These are phyloP conservation scores for Bromus sterilis DNA, from an alignment of 176 grass and related monocot species.

Conservation along the genomic window DNA sequence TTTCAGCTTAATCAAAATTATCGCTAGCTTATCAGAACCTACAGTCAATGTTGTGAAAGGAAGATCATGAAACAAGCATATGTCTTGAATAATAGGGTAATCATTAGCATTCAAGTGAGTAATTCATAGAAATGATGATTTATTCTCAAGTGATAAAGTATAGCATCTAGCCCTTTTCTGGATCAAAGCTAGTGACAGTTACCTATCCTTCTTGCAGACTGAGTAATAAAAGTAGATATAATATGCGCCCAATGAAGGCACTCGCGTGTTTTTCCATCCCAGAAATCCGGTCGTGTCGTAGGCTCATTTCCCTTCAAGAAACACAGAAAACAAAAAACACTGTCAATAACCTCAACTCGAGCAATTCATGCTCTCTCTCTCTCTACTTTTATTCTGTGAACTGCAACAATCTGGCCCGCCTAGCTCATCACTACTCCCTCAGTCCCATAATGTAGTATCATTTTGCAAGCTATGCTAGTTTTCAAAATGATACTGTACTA, in stretches of 20 bases:
- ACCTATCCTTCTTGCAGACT: constrained; percentile 30
- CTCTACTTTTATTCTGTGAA: too few species aligned
- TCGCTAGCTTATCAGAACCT: neutral
- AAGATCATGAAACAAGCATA: neutral
- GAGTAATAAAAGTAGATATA: constrained; percentile 32
- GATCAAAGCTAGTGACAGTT: neutral
- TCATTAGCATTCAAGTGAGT: neutral
- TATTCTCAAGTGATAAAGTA: neutral
- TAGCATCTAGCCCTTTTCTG: neutral
- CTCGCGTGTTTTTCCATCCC: constrained; percentile 21
- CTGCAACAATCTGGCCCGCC: too few species aligned
- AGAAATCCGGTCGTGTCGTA: constrained; percentile 3
- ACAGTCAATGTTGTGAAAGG: neutral
- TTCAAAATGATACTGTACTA: too few species aligned
- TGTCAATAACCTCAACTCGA: neutral
- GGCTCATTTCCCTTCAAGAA: constrained; percentile 22
- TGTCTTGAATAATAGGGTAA: neutral
- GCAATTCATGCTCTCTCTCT: too few species aligned
- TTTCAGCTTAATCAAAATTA: neutral
- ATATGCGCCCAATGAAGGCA: constrained; percentile 30
- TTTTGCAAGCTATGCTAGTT: too few species aligned
- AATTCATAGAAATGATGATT: neutral
- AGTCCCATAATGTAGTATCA: too few species aligned
- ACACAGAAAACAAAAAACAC: neutral
- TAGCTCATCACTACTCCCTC: too few species aligned